Base-by-base conservation (phyloP, 2,329 filamentous ascomycete genomes). In the Cytospora piceicola region DNA sequence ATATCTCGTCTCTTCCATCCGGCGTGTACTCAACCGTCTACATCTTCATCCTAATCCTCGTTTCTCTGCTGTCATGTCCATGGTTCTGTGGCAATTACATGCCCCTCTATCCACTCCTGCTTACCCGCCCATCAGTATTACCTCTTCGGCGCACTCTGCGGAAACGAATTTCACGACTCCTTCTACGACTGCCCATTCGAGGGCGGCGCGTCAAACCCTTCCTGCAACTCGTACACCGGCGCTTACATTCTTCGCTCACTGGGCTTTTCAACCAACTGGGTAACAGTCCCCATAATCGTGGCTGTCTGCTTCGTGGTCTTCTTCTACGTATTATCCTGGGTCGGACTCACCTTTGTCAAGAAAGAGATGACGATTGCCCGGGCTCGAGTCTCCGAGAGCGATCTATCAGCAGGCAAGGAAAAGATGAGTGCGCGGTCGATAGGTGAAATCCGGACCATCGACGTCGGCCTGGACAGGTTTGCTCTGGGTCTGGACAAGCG, bases 161-260 rank as follows among this genome's bases (percentile, higher is more conserved):
- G 85, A 2, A 94, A 94, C 68, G 91, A 94, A 71, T 93, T 94
- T 63, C 77, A 85, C 27, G 87, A 85, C 12, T 85, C 83, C 57
- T 91, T 93, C 69, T 94, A 93, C 70, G 87, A 89, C 71, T 94
- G 91, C 66, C 90, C 90, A 0, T 79, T 82, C 8, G 79, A 83
- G 3, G 85, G 87, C 1, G 86, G 89, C n/a, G 79, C 81, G 4
- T 79, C 81, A 0, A 86, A 92, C 69, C 89, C 89, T 0, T 82
- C 78, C 11, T 94, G 91, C 72, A 82, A 82, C 29, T 82, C 89
- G 69, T 94, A 91, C 70, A 90, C 86, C 0, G 91, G 91, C 0
- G 75, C 79, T 3, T 93, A 88, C 69, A 86, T 94, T 46, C 86
- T 94, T 78, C 76, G 86, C 3, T 88, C 85, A 0, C 81, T 94